Conservation (phyloP, 345 rosid species). For the Acer yangbiense region DNA sequence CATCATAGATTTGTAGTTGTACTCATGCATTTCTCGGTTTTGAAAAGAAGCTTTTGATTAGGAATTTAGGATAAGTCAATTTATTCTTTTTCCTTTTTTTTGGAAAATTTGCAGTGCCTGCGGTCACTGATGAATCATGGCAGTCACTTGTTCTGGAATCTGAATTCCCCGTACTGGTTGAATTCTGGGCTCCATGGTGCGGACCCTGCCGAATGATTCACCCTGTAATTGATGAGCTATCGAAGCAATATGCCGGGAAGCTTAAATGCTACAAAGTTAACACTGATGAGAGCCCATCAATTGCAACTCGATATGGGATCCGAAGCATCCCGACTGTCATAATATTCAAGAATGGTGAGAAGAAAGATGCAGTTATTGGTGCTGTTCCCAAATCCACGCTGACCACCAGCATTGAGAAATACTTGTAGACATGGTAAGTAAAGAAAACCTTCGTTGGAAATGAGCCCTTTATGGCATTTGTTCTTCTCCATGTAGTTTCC, state of each 20-base stretch:
- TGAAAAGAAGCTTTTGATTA: not conserved
- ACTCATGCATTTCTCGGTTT: not conserved
- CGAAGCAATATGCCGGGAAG: slow-evolving; percentile 63
- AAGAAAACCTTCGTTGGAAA: slow-evolving; percentile 6
- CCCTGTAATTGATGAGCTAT: slow-evolving; percentile 58
- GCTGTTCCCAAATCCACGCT: slow-evolving; percentile 75
- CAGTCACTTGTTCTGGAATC: slow-evolving; percentile 61
- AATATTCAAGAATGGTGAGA: slow-evolving; percentile 66
- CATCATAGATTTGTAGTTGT: not conserved
- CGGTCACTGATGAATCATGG: slow-evolving; percentile 60
- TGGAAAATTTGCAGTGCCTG: slow-evolving; percentile 40
- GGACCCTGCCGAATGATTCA: slow-evolving; percentile 81
- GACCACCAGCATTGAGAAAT: slow-evolving; percentile 59
- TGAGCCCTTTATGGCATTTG: slow-evolving; percentile 8
- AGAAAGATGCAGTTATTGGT: slow-evolving; percentile 72
- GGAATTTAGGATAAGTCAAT: not conserved
- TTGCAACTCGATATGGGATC: slow-evolving; percentile 60
- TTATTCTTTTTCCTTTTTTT: not conserved
- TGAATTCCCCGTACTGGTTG: slow-evolving; percentile 59
- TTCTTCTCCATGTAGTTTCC: not conserved
- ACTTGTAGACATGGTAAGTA: slow-evolving; percentile 42
- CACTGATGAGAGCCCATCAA: slow-evolving; percentile 65
- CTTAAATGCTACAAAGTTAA: slow-evolving; percentile 69
- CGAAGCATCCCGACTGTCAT: slow-evolving; percentile 74
- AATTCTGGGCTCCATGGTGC: slow-evolving; percentile 88